These are phyloP conservation scores for Diaporthe amygdali DNA, from an alignment of 2,329 filamentous ascomycete species.

Conservation along the genomic window DNA sequence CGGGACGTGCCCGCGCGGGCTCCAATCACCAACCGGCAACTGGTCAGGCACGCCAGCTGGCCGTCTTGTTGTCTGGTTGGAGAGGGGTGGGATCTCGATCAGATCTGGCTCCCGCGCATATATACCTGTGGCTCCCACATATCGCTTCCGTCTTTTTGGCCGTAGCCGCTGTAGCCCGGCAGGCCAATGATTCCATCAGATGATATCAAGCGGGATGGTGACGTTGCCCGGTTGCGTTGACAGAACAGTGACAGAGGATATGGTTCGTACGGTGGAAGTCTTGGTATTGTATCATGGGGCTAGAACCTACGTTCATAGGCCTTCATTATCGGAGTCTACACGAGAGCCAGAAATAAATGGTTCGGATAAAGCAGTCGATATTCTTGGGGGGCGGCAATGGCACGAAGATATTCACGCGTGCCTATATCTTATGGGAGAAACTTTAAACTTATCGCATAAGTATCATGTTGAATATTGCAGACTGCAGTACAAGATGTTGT, in stretches of 20 bases:
- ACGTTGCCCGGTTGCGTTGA: neutral
- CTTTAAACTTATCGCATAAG: neutral
- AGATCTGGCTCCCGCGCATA: neutral
- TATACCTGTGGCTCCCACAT: neutral
- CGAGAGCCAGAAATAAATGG: neutral
- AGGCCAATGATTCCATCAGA: neutral
- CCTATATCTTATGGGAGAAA: neutral
- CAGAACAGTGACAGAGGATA: neutral
- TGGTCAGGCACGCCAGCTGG: neutral
- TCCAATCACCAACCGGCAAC: neutral
- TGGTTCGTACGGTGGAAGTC: neutral
- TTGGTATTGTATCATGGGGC: neutral
- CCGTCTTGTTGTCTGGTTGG: neutral
- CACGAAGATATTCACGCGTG: neutral
- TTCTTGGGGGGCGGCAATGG: neutral
- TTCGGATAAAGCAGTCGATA: neutral
- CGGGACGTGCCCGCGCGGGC: neutral
- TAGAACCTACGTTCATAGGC: too few relatives aligned
- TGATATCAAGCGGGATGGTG: neutral
- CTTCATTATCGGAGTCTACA: neutral
- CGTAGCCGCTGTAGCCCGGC: neutral
- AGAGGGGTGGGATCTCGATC: slow-evolving; percentile 3
- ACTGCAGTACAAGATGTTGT: neutral
- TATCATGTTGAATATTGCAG: neutral
- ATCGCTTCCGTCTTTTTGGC: neutral